phyloP scores from a whole-genome alignment of 768 basidiomycete genomes.

The Boletus rufocinnamomeus region DNA sequence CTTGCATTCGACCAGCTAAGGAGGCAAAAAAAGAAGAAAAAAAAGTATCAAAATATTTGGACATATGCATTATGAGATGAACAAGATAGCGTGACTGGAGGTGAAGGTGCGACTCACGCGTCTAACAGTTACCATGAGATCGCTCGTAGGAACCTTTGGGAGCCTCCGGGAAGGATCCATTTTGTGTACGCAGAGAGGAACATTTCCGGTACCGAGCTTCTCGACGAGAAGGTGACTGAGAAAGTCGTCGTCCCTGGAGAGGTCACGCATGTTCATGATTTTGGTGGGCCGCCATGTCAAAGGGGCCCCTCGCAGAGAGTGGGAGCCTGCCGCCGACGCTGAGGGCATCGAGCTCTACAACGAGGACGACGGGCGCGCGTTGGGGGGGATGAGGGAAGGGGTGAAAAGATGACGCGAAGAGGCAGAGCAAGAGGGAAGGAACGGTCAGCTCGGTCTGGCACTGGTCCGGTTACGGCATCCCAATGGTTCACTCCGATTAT shows the following conservation, averaged over 20 bases:
- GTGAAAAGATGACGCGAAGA: slow-evolving; percentile 36
- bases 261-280: slow-evolving; percentile 89
- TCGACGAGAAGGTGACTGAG: slow-evolving; percentile 87
- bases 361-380: slow-evolving; percentile 28
- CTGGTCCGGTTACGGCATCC: slow-evolving; percentile 37
- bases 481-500: slow-evolving; percentile 19
- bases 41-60: slow-evolving; percentile 27
- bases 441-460: slow-evolving; percentile 20
- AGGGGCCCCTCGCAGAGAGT: slow-evolving; percentile 25
- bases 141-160: slow-evolving; percentile 70
- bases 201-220: slow-evolving; percentile 77
- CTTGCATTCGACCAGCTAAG: slow-evolving; percentile 62
- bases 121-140: slow-evolving; percentile 71
- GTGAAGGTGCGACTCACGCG: slow-evolving; percentile 56
- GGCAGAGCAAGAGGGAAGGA: slow-evolving; percentile 31
- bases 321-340: slow-evolving; percentile 28
- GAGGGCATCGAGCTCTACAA: slow-evolving; percentile 36
- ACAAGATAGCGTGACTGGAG: slow-evolving; percentile 31
- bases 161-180: slow-evolving; percentile 80
- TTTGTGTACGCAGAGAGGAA: slow-evolving; percentile 86
- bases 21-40: slow-evolving; percentile 10
- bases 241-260: slow-evolving; percentile 89
- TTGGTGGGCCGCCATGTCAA: slow-evolving; percentile 78
- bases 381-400: slow-evolving; percentile 12
- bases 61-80: slow-evolving; percentile 23